A percentile compares a stretch with the other conserved stretches of the same genome.
phyloP scores from a whole-genome alignment of 1,139 yeast genomes.

The Candida freyschussii region DNA sequence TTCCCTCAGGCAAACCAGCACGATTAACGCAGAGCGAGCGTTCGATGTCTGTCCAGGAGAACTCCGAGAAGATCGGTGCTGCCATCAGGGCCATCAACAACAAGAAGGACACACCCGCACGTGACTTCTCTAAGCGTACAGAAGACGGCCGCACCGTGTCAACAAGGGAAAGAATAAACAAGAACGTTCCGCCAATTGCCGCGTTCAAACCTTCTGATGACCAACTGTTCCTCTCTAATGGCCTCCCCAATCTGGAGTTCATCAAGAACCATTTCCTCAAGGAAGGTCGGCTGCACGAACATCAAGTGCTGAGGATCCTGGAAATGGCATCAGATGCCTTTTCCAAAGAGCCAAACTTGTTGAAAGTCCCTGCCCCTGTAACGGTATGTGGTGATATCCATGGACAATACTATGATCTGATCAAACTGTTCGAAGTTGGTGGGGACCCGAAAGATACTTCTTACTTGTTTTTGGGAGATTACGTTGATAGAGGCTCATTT shows the following conservation, averaged over 20 bases:
- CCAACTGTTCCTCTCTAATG: slow-evolving; percentile 56
- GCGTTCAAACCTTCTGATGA: slow-evolving; percentile 58
- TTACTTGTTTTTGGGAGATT: slow-evolving; percentile 88
- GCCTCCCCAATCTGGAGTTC: slow-evolving; percentile 70
- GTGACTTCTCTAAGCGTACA: slow-evolving; percentile 51
- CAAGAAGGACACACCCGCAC: slow-evolving; percentile 29
- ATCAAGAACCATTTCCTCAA: slow-evolving; percentile 67
- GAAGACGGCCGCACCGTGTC: slow-evolving; percentile 66
- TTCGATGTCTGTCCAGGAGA: slow-evolving; percentile 34
- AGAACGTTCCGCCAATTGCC: slow-evolving; percentile 66
- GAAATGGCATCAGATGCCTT: slow-evolving; percentile 65
- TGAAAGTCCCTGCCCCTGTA: slow-evolving; percentile 86
- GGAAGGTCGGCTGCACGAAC: slow-evolving; percentile 75
- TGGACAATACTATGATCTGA: slow-evolving; percentile 88
- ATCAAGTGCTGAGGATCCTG: slow-evolving; percentile 69
- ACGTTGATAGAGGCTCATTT: slow-evolving; percentile 92
- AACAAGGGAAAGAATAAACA: slow-evolving; percentile 52
- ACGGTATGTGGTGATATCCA: slow-evolving; percentile 93
- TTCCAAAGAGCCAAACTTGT: slow-evolving; percentile 68
- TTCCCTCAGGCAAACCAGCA: too few species aligned
- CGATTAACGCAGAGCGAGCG: too few species aligned
- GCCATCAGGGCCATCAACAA: slow-evolving; percentile 70
- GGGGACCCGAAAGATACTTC: slow-evolving; percentile 78
- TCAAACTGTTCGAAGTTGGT: slow-evolving; percentile 91
- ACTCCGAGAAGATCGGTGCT: slow-evolving; percentile 61